These are phyloP conservation scores for Amyloporia xantha DNA, from an alignment of 768 basidiomycete genomes.

Conservation along the genomic window DNA sequence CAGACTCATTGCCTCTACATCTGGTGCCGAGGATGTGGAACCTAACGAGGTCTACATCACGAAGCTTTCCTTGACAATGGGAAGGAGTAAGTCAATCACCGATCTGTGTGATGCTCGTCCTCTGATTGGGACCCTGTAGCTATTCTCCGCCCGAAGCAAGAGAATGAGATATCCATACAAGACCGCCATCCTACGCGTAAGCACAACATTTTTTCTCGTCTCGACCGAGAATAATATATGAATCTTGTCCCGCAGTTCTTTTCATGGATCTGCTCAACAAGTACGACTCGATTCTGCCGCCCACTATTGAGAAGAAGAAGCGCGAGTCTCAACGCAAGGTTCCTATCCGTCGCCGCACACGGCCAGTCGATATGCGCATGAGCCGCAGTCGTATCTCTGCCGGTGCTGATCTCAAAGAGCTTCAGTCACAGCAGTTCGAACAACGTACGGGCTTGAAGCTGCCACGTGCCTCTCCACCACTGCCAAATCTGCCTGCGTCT, in stretches of 20 bases:
- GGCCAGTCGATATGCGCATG: slow-evolving; percentile 82
- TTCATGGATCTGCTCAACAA: slow-evolving; percentile 81
- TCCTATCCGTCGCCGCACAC: slow-evolving; percentile 80
- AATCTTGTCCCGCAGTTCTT: slow-evolving; percentile 54
- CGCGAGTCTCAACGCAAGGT: slow-evolving; percentile 82
- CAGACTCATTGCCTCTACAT: slow-evolving; percentile 66
- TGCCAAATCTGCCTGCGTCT: slow-evolving; percentile 4
- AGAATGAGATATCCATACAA: slow-evolving; percentile 82
- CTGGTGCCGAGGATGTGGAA: slow-evolving; percentile 47
- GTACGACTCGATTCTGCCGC: slow-evolving; percentile 69
- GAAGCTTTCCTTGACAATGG: slow-evolving; percentile 83
- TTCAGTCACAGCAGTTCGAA: slow-evolving; percentile 55
- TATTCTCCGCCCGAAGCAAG: slow-evolving; percentile 74
- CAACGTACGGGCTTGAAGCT: slow-evolving; percentile 20
- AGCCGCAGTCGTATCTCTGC: slow-evolving; percentile 71
- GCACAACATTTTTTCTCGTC: slow-evolving; percentile 24
- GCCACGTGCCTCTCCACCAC: slow-evolving; percentile 16
- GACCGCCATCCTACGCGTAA: slow-evolving; percentile 80
- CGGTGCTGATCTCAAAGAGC: slow-evolving; percentile 61
- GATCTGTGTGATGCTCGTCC: too few species aligned
- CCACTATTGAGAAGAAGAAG: slow-evolving; percentile 78
- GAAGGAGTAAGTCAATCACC: slow-evolving; percentile 72
- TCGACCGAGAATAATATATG: too few species aligned
- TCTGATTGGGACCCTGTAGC: too few species aligned
- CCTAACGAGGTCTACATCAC: slow-evolving; percentile 72